Percentiles rank a stretch among this genome's conserved stretches.
phyloP scores from a whole-genome alignment of 192 early-diverging fungal species.

The Pilaira anomala region DNA sequence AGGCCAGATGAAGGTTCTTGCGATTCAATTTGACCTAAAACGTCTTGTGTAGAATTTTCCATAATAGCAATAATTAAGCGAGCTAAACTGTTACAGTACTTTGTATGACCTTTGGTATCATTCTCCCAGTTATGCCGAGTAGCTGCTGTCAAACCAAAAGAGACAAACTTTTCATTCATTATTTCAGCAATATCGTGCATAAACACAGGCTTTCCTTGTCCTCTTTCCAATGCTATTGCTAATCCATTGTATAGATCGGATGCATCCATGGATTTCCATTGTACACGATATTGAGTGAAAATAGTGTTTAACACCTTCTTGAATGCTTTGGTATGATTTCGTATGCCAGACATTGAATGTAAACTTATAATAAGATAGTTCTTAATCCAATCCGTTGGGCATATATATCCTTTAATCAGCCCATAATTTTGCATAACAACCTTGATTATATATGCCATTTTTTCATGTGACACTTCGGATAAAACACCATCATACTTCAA shows the following conservation, averaged over 20 bases:
- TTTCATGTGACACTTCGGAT: constrained; percentile 43
- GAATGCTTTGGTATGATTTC: constrained; percentile 27
- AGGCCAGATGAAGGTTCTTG: constrained; percentile 40
- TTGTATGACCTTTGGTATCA: constrained; percentile 28
- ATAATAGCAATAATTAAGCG: constrained; percentile 49
- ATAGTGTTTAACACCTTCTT: constrained; percentile 29
- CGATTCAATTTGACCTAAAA: constrained; percentile 43
- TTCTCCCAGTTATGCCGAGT: constrained; percentile 42
- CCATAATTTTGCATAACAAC: constrained; percentile 48
- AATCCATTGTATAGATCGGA: constrained; percentile 48
- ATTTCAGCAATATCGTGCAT: constrained; percentile 35
- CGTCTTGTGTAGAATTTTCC: constrained; percentile 42
- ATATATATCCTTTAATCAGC: constrained; percentile 28
- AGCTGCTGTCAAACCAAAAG: constrained; percentile 35
- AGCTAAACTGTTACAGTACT: constrained; percentile 45
- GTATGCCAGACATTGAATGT: constrained; percentile 22
- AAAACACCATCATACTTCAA: constrained; percentile 42
- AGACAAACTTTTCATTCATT: constrained; percentile 42
- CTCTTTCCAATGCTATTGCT: constrained; percentile 33
- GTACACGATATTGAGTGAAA: constrained; percentile 25
- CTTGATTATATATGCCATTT: constrained; percentile 44
- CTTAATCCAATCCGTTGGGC: constrained; percentile 45
- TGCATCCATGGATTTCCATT: constrained; percentile 47
- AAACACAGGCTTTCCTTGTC: constrained; percentile 28
- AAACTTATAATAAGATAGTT: constrained; percentile 46